Base-by-base conservation (phyloP, 73 alveolate genomes). In the Tetrahymena thermophila region DNA sequence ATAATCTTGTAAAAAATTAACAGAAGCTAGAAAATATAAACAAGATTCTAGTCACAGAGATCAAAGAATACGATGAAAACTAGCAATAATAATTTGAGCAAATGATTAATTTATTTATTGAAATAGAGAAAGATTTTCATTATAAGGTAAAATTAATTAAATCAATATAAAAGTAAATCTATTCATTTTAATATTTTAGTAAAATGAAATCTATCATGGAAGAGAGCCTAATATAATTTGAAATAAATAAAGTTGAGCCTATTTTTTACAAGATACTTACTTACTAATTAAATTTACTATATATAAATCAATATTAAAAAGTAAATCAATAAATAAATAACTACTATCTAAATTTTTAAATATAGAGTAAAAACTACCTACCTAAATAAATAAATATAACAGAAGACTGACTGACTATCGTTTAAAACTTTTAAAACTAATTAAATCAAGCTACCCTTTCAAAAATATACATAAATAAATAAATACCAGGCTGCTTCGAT, bases 11-110 rank as follows among this genome's bases (percentile, higher is more conserved):
- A 35, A 95, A 95, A 95, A 95, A 95, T 85, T 50, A 85, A 28
- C 89, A 95, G 23, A 95, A 94, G 84, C 38, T 93, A 85, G 95
- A 95, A 34, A 95, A 95, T 55, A 95, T 95, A 94, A 71, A 89
- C 14, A 85, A 55, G 28, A 95, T 95, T 31, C 42, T 95, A 94
- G 58, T 42, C 19, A 94, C 93, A 17, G 97, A 95, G 34, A 93
- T 93, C 44, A 42, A 35, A 34, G 83, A 93, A 35, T 93, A 35
- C 42, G 95, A 71, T 25, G 89, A 71, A 71, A 71, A 71, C 37
- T 31, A 71, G 37, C 37, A 71, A n/a, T 34, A 71, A 71, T 25
- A 71, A 31, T 71, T 71, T 42, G 35, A n/a, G 31, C 23, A 71
- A 71, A 71, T 71, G 89, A 71, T 71, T 31, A 71, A 71, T 71